Conservation (phyloP, 1,284 basidiomycete genomes). For the Cryptococcus floricola region DNA sequence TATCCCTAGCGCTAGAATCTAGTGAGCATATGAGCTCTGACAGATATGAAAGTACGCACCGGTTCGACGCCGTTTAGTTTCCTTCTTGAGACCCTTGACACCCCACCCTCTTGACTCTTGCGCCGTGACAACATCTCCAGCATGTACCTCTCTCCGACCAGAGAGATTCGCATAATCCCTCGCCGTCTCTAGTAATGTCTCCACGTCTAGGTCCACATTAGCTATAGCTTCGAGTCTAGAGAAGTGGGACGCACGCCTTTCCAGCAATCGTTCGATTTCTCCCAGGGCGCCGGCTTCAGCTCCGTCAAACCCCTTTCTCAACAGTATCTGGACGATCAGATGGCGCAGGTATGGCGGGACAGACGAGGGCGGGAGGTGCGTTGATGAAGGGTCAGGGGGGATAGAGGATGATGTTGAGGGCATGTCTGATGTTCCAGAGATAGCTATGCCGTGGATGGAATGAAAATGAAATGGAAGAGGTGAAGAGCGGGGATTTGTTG, state of each 20-base stretch:
- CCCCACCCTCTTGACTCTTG: conserved; percentile 25
- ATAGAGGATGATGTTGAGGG: conserved; percentile 2
- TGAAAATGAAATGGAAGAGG: background rate
- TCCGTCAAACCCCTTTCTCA: conserved; percentile 34
- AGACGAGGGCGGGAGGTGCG: conserved; percentile 18
- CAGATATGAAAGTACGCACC: conserved; percentile 13
- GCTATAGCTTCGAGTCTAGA: background rate
- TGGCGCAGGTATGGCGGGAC: conserved; percentile 29
- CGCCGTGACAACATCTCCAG: conserved; percentile 28
- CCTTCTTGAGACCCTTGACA: conserved; percentile 18
- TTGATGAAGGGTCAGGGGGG: conserved; percentile 1
- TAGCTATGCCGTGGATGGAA: background rate
- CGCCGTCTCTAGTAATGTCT: conserved; percentile 39
- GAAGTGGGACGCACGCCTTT: conserved; percentile 31
- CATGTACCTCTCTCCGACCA: conserved; percentile 22
- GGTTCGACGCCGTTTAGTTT: conserved; percentile 27
- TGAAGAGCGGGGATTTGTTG: conserved; percentile 1
- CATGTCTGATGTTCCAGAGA: background rate
- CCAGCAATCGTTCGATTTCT: conserved; percentile 41
- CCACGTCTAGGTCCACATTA: background rate
- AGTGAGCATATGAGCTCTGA: background rate
- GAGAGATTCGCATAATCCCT: conserved; percentile 29
- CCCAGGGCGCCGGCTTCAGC: conserved; percentile 42
- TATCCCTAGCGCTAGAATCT: background rate
- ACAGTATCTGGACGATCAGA: conserved; percentile 26